Evolutionary conservation across 805 yeast species (phyloP).

Genomic region (Limtongozyma cylindracea): DNA sequence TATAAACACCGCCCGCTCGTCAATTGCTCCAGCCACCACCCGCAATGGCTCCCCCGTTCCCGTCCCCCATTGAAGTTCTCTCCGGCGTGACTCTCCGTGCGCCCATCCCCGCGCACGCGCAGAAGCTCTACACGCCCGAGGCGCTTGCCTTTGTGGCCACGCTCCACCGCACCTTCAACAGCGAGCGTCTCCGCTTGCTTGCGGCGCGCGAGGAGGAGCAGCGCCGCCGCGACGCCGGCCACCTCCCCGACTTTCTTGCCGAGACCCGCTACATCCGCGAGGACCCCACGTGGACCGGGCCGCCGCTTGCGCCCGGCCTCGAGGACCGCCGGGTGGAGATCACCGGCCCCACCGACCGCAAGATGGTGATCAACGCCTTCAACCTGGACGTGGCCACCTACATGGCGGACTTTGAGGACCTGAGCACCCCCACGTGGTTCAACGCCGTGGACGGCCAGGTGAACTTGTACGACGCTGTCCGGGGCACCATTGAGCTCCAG

Average conservation of each 20-base stretch:
- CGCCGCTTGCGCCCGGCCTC: constrained; percentile 45
- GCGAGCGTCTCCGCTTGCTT: constrained; percentile 28
- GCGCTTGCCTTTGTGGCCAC: constrained; percentile 49
- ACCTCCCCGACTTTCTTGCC: constrained; percentile 32
- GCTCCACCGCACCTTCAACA: constrained; percentile 49
- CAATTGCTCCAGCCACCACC: neutral
- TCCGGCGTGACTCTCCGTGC: constrained; percentile 30
- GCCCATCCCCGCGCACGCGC: constrained; percentile 18
- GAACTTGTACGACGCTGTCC: constrained; percentile 49
- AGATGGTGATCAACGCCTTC: constrained; percentile 64
- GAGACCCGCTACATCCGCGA: constrained; percentile 49
- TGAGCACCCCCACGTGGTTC: constrained; percentile 66
- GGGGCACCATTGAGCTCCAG: constrained; percentile 23
- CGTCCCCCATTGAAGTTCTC: constrained; percentile 14
- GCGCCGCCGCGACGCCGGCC: constrained; percentile 32
- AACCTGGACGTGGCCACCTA: constrained; percentile 60
- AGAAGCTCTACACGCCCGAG: constrained; percentile 29
- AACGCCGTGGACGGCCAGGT: constrained; percentile 66
- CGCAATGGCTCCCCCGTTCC: constrained; percentile 11
- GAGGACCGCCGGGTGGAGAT: constrained; percentile 58
- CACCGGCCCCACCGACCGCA: constrained; percentile 70
- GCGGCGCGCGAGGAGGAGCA: constrained; percentile 38
- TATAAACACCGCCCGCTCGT: neutral
- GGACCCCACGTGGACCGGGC: constrained; percentile 56
- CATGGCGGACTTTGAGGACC: constrained; percentile 75